Evolutionary conservation across 768 basidiomycete species (phyloP).

Genomic region (Mrakia frigida): DNA sequence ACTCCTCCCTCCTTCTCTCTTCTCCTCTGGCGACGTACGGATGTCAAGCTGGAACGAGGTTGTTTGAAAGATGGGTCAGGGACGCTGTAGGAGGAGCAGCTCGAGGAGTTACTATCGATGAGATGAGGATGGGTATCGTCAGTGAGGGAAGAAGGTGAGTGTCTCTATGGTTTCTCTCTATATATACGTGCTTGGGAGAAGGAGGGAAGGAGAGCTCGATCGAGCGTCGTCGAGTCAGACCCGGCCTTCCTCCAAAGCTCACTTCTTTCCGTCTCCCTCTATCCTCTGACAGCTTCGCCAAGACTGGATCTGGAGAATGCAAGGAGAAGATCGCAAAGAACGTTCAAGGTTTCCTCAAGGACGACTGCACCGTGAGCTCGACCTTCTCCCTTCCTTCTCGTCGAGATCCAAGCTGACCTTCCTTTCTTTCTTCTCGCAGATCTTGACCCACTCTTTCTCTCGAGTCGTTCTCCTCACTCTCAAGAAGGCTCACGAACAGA

Average conservation of each 20-base stretch:
- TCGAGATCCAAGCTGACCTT: conserved; percentile 4
- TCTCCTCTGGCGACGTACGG: conserved; percentile 43
- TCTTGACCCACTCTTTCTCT: conserved; percentile 94
- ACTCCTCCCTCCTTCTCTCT: conserved; percentile 34
- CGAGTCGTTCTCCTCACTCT: conserved; percentile 91
- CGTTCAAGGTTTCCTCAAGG: conserved; percentile 87
- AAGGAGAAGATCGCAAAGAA: conserved; percentile 82
- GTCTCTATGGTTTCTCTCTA: conserved; percentile 29
- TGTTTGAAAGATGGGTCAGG: conserved; percentile 45
- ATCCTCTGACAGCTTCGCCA: conserved; percentile 11
- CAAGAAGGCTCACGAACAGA: conserved; percentile 72
- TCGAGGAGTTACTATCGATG: conserved; percentile 33
- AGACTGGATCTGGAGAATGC: conserved; percentile 62
- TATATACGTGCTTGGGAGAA: conserved; percentile 11
- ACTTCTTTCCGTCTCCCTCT: too few relatives aligned
- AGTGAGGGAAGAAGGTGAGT: conserved; percentile 52
- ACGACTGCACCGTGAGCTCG: conserved; percentile 61
- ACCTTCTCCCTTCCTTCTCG: conserved; percentile 7
- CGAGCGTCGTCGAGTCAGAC: conserved; percentile 46
- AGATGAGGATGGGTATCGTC: conserved; percentile 35
- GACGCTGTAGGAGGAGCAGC: conserved; percentile 35
- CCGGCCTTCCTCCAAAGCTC: conserved; percentile 42
- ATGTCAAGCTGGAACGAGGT: conserved; percentile 44
- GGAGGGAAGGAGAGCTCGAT: conserved; percentile 58
- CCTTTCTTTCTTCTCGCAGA: conserved; percentile 50